Evolutionary conservation across 257 asterid species (phyloP), one percentile per base, ranked within the genome.

Genomic region (Cordia subcordata): DNA sequence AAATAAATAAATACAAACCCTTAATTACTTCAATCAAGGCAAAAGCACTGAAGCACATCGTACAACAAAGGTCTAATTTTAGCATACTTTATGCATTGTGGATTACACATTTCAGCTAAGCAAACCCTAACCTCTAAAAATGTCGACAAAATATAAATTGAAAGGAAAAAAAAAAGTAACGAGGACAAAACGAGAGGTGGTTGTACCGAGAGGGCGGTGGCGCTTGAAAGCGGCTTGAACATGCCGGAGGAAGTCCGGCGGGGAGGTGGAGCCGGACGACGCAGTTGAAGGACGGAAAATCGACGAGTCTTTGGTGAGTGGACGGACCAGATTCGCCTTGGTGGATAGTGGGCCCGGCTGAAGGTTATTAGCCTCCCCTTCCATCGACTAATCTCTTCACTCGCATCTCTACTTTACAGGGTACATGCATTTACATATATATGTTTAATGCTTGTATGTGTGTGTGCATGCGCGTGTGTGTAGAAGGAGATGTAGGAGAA

Each of bases 201-300:
- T 6, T 10, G 16, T 82, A 88, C 99, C 96, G 47, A 69, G 63
- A 17, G 96, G 81, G 27, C 95, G 86, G 74, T 77, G 94, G 49
- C 99, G 94, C 75, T 89, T 93, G 73, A 75, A 78, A 71, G 93
- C 85, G 20, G 97, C 99, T 66, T 80, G 87, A 22, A 83, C 54
- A 52, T 83, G 71, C 53, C 95, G 91, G 70, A 93, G 82, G 62
- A 81, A 53, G 16, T 79, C 90, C 71, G 86, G 87, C 12, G 90
- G 81, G 23, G 96, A 86, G 52, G 85, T 66, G 35, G 91, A 72
- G 4, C 86, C 82, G 22, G 86, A 77, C 15, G 87, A 81, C 18
- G 84, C 60, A 18, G 83, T 72, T 15, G 90, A 81, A 58, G 79
- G 76, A 45, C 83, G 78, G 74, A 68, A 68, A 60, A 77, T 61